phyloP scores from a whole-genome alignment of 495 filamentous ascomycete species.

The Pyrenopolyporus hunteri region DNA sequence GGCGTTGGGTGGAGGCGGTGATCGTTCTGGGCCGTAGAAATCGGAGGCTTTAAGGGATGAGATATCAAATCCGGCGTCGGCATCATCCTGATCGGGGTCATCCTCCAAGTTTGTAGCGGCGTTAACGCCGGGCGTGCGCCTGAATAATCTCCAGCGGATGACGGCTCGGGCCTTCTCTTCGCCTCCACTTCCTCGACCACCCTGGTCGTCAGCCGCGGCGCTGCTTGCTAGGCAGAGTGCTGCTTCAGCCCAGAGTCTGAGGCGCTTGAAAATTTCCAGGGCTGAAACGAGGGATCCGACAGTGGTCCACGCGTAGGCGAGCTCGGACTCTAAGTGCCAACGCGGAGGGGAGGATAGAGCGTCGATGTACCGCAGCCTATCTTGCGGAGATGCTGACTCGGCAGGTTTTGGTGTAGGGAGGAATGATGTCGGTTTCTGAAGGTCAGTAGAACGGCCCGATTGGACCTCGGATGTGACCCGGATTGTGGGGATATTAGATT shows the following conservation, averaged over 20 bases:
- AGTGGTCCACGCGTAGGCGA: constrained; percentile 87
- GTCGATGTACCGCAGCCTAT: constrained; percentile 83
- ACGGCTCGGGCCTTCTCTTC: constrained; percentile 83
- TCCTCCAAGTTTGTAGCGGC: constrained; percentile 21
- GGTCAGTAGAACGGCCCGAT: constrained; percentile 1
- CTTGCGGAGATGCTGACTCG: constrained; percentile 76
- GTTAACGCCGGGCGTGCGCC: constrained; percentile 48
- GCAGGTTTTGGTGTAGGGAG: constrained; percentile 75
- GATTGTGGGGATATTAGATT: constrained; percentile 46
- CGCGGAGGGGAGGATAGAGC: constrained; percentile 80
- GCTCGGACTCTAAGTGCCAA: constrained; percentile 93
- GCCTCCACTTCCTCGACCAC: constrained; percentile 51
- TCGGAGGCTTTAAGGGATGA: constrained; percentile 57
- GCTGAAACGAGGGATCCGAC: constrained; percentile 88
- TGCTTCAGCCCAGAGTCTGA: constrained; percentile 95
- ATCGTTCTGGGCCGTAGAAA: constrained; percentile 64
- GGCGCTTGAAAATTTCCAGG: constrained; percentile 92
- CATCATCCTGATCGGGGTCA: constrained; percentile 52
- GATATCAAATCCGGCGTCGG: constrained; percentile 56
- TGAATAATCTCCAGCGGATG: constrained; percentile 77
- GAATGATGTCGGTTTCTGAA: constrained; percentile 69
- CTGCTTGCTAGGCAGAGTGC: constrained; percentile 77
- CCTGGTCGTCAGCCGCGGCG: constrained; percentile 70
- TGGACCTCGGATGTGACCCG: constrained; percentile 42
- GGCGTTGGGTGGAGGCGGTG: constrained; percentile 78